phyloP scores from a whole-genome alignment of 805 yeast species.

The Kodamaea nitidulidarum region DNA sequence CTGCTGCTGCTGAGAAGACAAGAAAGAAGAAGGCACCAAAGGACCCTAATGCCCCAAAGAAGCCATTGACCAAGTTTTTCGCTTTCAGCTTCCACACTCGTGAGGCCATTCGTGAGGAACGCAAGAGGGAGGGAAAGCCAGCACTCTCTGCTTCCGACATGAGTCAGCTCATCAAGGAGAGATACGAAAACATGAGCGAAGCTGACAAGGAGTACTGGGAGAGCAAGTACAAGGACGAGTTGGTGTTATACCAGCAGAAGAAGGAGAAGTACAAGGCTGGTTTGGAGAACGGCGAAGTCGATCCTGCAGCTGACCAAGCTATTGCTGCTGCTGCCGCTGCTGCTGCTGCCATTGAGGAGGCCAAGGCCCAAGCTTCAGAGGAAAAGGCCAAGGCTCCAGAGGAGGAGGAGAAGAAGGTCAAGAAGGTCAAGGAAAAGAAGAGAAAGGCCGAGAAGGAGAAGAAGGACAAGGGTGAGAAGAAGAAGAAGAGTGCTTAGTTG shows the following conservation, averaged over 20 bases:
- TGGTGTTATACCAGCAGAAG: constrained; percentile 30
- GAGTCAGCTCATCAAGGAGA: constrained; percentile 70
- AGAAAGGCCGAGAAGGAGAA: constrained; percentile 13
- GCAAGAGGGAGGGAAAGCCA: constrained; percentile 53
- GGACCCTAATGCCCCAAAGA: constrained; percentile 95
- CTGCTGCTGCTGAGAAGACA: constrained; percentile 14
- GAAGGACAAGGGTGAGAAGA: constrained; percentile 17
- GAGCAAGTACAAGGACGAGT: constrained; percentile 48
- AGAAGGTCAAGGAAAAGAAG: constrained; percentile 14
- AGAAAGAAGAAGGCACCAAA: constrained; percentile 50
- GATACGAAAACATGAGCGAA: constrained; percentile 69
- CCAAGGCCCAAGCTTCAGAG: constrained; percentile 5
- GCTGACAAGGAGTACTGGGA: constrained; percentile 70
- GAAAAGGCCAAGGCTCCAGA: constrained; percentile 1
- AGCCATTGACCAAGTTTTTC: constrained; percentile 86
- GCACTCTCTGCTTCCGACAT: constrained; percentile 72
- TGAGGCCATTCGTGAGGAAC: constrained; percentile 64
- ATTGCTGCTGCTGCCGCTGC: constrained; percentile 14
- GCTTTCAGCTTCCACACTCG: constrained; percentile 70
- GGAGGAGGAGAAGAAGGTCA: constrained; percentile 13
- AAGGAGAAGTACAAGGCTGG: constrained; percentile 34
- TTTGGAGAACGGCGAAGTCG: constrained; percentile 18
- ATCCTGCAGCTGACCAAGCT: constrained; percentile 11
- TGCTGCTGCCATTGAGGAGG: constrained; percentile 1
- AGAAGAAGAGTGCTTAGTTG: constrained; percentile 10